These are phyloP conservation scores for Mrakia blollopis DNA, from an alignment of 768 basidiomycete species.

Conservation along the genomic window DNA sequence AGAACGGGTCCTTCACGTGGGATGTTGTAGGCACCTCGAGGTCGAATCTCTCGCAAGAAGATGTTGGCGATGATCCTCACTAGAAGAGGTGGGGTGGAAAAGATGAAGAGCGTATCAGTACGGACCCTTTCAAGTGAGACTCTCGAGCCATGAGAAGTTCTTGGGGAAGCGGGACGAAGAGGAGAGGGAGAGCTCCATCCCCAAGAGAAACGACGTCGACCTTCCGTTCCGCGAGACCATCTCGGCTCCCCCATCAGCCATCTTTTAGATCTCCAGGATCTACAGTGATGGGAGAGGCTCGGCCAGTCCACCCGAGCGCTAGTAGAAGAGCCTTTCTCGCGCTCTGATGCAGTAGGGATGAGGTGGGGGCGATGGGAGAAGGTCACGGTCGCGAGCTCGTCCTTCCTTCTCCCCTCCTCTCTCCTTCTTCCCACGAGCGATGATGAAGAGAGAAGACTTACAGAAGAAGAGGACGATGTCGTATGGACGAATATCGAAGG, in stretches of 20 bases:
- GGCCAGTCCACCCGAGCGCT: neutral
- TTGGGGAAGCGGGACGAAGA: too few relatives aligned
- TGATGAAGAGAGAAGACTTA: neutral
- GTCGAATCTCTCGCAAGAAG: constrained; percentile 93
- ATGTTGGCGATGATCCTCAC: constrained; percentile 75
- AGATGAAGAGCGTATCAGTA: neutral
- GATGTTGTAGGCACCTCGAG: constrained; percentile 90
- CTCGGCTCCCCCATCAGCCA: neutral
- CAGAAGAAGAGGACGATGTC: constrained; percentile 15
- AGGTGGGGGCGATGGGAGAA: too few relatives aligned
- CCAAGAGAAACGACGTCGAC: neutral
- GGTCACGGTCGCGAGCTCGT: neutral
- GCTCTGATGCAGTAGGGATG: neutral
- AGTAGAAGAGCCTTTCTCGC: too few relatives aligned
- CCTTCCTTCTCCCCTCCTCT: neutral
- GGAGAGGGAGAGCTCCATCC: neutral
- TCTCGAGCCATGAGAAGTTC: neutral
- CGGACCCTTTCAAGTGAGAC: neutral
- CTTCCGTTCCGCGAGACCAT: neutral
- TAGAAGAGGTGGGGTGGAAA: neutral
- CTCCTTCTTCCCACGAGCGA: neutral
- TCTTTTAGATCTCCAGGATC: too few relatives aligned
- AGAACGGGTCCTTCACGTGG: constrained; percentile 79
- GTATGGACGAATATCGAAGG: constrained; percentile 5
- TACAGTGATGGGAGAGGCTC: neutral